Evolutionary conservation across 2,329 filamentous ascomycete genomes (phyloP).

Genomic region (Beauveria caledonica): DNA sequence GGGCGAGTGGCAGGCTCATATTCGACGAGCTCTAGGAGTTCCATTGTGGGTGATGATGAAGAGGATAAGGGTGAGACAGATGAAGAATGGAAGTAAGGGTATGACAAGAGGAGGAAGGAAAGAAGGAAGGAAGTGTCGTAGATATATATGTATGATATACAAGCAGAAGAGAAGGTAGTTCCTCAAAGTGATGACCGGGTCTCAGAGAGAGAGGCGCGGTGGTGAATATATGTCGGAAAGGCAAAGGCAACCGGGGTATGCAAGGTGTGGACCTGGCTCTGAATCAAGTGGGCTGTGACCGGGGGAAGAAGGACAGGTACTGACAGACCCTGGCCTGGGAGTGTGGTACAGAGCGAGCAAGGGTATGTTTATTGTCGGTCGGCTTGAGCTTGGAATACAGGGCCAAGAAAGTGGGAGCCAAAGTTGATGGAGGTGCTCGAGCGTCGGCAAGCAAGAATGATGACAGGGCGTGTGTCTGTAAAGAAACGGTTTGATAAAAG

Average conservation of each 20-base stretch:
- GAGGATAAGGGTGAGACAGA: neutral
- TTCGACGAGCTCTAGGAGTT: constrained; percentile 57
- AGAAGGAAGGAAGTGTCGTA: neutral
- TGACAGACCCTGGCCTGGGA: constrained; percentile 7
- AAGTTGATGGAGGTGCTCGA: constrained; percentile 8
- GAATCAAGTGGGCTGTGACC: constrained; percentile 13
- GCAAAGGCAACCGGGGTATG: constrained; percentile 7
- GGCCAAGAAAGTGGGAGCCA: constrained; percentile 6
- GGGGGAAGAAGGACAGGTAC: constrained; percentile 11
- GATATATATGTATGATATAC: constrained; percentile 6
- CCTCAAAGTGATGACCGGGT: constrained; percentile 1
- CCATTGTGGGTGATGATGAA: constrained; percentile 33
- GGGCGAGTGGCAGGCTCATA: constrained; percentile 54
- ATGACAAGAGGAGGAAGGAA: neutral
- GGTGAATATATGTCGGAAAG: constrained; percentile 12
- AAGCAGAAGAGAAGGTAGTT: constrained; percentile 2
- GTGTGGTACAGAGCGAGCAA: constrained; percentile 8
- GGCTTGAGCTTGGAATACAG: constrained; percentile 6
- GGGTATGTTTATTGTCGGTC: constrained; percentile 8
- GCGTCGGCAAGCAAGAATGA: constrained; percentile 7
- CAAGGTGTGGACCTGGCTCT: constrained; percentile 9
- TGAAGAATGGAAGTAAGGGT: neutral
- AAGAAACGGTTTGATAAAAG: neutral
- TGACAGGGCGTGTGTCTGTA: neutral
- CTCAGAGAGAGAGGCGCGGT: constrained; percentile 3